These are phyloP conservation scores for Geum urbanum DNA, from an alignment of 306 rosid genomes.

Conservation along the genomic window DNA sequence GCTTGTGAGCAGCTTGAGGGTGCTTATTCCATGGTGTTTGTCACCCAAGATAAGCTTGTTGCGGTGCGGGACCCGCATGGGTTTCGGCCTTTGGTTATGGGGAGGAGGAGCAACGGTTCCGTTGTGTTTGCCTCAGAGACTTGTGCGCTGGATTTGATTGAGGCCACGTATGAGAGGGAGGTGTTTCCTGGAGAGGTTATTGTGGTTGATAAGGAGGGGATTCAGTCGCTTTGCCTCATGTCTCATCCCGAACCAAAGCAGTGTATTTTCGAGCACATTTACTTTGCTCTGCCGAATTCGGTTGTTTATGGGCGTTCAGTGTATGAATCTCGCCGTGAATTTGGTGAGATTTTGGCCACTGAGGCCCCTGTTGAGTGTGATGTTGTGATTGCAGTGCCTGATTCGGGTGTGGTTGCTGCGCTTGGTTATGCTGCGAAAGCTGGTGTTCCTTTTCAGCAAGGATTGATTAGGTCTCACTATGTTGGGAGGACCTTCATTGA, in stretches of 20 bases:
- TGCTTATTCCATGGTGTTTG: constrained; percentile 78
- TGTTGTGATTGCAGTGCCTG: constrained; percentile 93
- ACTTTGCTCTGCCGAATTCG: constrained; percentile 86
- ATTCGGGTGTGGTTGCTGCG: constrained; percentile 94
- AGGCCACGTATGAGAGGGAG: constrained; percentile 90
- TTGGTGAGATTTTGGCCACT: constrained; percentile 82
- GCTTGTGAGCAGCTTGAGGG: constrained; percentile 88
- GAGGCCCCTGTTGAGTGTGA: constrained; percentile 90
- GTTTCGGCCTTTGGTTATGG: constrained; percentile 90
- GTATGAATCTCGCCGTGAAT: constrained; percentile 63
- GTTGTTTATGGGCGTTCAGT: constrained; percentile 81
- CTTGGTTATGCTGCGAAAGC: constrained; percentile 93
- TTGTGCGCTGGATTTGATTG: constrained; percentile 94
- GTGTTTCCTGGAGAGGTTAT: constrained; percentile 87
- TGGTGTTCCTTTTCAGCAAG: constrained; percentile 90
- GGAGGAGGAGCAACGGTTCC: constrained; percentile 85
- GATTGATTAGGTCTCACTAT: constrained; percentile 88
- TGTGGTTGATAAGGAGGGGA: constrained; percentile 71
- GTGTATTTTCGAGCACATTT: constrained; percentile 89
- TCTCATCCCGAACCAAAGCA: constrained; percentile 79
- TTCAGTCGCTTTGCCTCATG: constrained; percentile 83
- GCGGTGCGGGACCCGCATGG: constrained; percentile 83
- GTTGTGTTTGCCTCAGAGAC: constrained; percentile 97
- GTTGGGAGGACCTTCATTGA: constrained; percentile 98
- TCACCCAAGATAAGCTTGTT: constrained; percentile 70